Evolutionary conservation across 2,329 filamentous ascomycete genomes (phyloP).

Genomic region (Colletotrichum trifolii): DNA sequence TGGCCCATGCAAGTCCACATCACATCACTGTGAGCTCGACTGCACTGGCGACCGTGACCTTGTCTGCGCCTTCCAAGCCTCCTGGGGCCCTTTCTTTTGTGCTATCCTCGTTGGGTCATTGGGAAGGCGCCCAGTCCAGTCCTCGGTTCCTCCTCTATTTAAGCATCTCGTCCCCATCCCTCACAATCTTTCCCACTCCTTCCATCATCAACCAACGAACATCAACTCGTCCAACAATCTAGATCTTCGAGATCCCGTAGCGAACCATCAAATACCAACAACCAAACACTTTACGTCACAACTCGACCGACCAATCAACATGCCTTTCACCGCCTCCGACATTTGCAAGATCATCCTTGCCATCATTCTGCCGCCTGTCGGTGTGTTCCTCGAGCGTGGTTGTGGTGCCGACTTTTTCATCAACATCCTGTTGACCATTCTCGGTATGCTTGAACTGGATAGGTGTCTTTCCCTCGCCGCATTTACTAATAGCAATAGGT

Average conservation of each 20-base stretch:
- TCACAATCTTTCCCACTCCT: constrained; percentile 5
- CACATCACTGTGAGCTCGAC: constrained; percentile 36
- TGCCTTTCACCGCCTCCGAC: constrained; percentile 68
- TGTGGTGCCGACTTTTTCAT: constrained; percentile 89
- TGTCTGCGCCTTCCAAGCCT: constrained; percentile 4
- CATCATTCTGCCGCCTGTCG: constrained; percentile 88
- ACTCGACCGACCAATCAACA: constrained; percentile 47
- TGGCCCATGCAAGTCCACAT: constrained; percentile 37
- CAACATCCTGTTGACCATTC: constrained; percentile 88
- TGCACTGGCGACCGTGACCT: constrained; percentile 14
- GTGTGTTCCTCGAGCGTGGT: constrained; percentile 94
- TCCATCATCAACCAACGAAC: constrained; percentile 26
- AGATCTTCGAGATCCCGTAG: constrained; percentile 16
- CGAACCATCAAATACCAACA: constrained; percentile 21
- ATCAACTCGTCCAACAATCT: constrained; percentile 1
- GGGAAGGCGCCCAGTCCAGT: background rate
- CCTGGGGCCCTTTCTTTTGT: constrained; percentile 10
- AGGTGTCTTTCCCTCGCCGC: background rate
- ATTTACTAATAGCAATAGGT: constrained; percentile 48
- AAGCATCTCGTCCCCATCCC: constrained; percentile 29
- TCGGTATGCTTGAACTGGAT: constrained; percentile 56
- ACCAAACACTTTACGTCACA: constrained; percentile 4
- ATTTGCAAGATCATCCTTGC: constrained; percentile 83
- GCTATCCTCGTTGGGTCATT: constrained; percentile 3
- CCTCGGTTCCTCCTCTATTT: constrained; percentile 11